Evolutionary conservation across 2,329 filamentous ascomycete genomes (phyloP), one percentile per base, ranked within the genome.

Genomic region (Aciculosporium take): DNA sequence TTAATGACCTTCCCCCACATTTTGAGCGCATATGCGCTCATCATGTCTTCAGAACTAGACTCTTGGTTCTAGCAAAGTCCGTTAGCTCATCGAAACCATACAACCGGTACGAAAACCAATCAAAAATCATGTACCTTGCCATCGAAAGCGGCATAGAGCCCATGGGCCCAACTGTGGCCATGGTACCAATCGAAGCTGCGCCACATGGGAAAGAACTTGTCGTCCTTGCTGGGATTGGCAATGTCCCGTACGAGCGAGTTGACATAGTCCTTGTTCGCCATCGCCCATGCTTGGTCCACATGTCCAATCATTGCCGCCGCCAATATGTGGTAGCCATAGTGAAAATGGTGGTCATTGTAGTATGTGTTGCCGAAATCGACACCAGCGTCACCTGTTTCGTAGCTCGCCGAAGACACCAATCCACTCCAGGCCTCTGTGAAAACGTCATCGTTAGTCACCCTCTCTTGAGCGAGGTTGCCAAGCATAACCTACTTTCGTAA

Each of bases 151-250:
- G 82, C 74, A 52, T 76, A 84, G 5, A 89, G 62, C 1, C 84
- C 84, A 42, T 85, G 86, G 2, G 89, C 89, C 86, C 89, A 95
- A 44, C 81, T 87, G 67, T 96, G 91, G 2, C 89, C 91, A 54
- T 93, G 79, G 59, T 80, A 96, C 85, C 86, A 95, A 61, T 96
- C 91, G 55, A 95, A 96, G 43, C 69, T 76, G 37, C 91, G 76
- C 46, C 74, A 88, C 50, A 85, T 79, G 0, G 89, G 88, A 59
- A 93, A 96, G 51, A 76, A 76, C 23, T 70, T 67, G 56, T 94
- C 88, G 15, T 71, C 57, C 3, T 68, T 55, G 50, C 74, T 79
- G 0, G 87, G 79, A 59, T 94, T 94, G 35, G 87, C 81, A 37
- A 74, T 62, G 49, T 98, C 91, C 44, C 91, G 81, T 37, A 91